Conservation (phyloP, 495 filamentous ascomycete species). For the Lasiosphaeria miniovina region DNA sequence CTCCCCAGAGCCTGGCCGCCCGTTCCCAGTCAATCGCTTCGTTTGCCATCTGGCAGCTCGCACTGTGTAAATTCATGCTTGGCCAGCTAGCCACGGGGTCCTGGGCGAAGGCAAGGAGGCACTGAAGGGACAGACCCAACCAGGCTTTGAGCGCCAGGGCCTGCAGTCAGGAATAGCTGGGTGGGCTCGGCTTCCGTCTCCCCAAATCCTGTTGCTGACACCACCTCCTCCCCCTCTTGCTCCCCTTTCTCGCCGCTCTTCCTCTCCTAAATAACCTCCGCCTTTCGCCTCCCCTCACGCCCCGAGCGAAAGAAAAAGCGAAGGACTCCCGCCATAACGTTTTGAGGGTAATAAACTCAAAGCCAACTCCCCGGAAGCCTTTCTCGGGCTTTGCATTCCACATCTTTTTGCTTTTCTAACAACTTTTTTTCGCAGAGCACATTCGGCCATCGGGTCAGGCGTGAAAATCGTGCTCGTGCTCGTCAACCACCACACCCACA, state of each 20-base stretch:
- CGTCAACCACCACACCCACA: constrained; percentile 12
- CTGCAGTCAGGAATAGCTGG: constrained; percentile 4
- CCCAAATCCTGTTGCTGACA: constrained; percentile 14
- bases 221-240: constrained; percentile 13
- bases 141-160: constrained; percentile 2
- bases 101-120: constrained; percentile 2
- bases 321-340: not conserved
- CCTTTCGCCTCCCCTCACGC: constrained; percentile 12
- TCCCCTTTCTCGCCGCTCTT: constrained; percentile 18
- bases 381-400: constrained; percentile 1
- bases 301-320: constrained; percentile 9
- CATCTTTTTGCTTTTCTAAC: constrained; percentile 3
- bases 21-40: not conserved
- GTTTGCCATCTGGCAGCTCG: not conserved
- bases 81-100: not conserved
- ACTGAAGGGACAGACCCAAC: not conserved
- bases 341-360: constrained; percentile 20
- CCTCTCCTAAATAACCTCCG: constrained; percentile 13
- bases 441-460: constrained; percentile 13
- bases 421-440: not conserved
- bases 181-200: constrained; percentile 6
- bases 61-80: constrained; percentile 6
- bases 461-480: constrained; percentile 18
- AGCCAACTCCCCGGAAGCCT: not conserved
- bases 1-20: not conserved